A percentile compares a stretch with the other conserved stretches of the same genome.
Conservation (phyloP, 129 eudicot species). For the Lactuca saligna region DNA sequence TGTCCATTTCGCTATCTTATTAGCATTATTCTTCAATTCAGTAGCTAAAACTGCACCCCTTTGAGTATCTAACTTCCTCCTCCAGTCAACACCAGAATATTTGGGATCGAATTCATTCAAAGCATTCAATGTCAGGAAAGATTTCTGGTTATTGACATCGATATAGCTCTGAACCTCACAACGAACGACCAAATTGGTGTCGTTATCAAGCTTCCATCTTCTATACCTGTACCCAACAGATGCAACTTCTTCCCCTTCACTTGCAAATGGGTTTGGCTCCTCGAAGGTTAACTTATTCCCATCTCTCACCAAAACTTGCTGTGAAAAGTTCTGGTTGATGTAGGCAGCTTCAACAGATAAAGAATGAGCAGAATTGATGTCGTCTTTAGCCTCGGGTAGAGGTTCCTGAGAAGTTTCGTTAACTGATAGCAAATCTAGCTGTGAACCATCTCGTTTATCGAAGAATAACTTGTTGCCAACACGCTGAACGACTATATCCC, state of each 20-base stretch:
- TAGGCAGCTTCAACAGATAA: conserved; percentile 81
- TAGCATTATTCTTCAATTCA: conserved; percentile 88
- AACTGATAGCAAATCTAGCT: conserved; percentile 67
- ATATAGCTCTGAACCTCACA: conserved; percentile 79
- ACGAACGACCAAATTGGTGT: conserved; percentile 63
- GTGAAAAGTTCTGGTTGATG: conserved; percentile 82
- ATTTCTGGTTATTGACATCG: conserved; percentile 58
- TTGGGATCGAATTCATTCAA: conserved; percentile 88
- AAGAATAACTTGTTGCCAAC: conserved; percentile 85
- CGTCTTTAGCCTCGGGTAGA: conserved; percentile 77
- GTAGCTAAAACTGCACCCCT: conserved; percentile 93
- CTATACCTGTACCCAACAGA: conserved; percentile 78
- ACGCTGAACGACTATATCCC: conserved; percentile 89
- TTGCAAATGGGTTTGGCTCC: conserved; percentile 81
- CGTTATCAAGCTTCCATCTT: conserved; percentile 81
- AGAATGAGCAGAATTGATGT: conserved; percentile 73
- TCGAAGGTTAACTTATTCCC: conserved; percentile 71
- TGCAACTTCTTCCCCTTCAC: conserved; percentile 83
- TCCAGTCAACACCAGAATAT: conserved; percentile 90
- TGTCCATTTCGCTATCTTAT: conserved; percentile 89
- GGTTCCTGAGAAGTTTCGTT: conserved; percentile 91
- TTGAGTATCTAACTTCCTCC: conserved; percentile 90
- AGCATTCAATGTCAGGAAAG: conserved; percentile 71
- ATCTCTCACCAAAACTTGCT: conserved; percentile 76
- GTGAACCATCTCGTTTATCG: conserved; percentile 85